Conservation (phyloP, 2,329 filamentous ascomycete species). For the Coniochaeta sp. region DNA sequence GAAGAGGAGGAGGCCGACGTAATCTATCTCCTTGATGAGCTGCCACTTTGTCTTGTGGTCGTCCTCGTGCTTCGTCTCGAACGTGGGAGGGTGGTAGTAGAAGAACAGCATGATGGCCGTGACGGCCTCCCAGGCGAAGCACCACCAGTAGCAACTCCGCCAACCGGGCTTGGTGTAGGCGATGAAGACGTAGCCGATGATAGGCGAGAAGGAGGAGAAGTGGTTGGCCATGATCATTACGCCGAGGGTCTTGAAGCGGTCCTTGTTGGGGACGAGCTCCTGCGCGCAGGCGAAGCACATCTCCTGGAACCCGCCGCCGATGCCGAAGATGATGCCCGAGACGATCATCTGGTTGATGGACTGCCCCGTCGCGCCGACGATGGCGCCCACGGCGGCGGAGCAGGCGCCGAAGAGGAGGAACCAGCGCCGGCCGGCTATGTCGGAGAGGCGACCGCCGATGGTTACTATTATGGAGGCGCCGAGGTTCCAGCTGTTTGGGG, state of each 20-base stretch:
- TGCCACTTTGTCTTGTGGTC: slow-evolving; percentile 15
- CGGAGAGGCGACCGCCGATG: slow-evolving; percentile 25
- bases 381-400: slow-evolving; percentile 25
- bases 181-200: slow-evolving; percentile 26
- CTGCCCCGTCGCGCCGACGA: slow-evolving; percentile 29
- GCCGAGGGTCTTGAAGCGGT: slow-evolving; percentile 22
- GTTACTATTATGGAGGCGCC: slow-evolving; percentile 23
- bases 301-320: slow-evolving; percentile 29
- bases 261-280: slow-evolving; percentile 28
- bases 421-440: slow-evolving; percentile 30
- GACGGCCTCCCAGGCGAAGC: slow-evolving; percentile 20
- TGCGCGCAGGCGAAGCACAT: slow-evolving; percentile 27
- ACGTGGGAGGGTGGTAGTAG: slow-evolving; percentile 26
- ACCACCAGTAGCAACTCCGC: slow-evolving; percentile 25
- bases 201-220: slow-evolving; percentile 20
- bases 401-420: slow-evolving; percentile 26
- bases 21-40: slow-evolving; percentile 40
- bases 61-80: slow-evolving; percentile 22
- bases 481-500: slow-evolving; percentile 15
- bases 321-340: slow-evolving; percentile 28
- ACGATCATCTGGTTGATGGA: slow-evolving; percentile 30
- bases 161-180: slow-evolving; percentile 19
- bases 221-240: slow-evolving; percentile 23
- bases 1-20: slow-evolving; percentile 37
- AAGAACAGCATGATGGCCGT: slow-evolving; percentile 22